Evolutionary conservation across 495 filamentous ascomycete species (phyloP).

Genomic region (Viridothelium virens): DNA sequence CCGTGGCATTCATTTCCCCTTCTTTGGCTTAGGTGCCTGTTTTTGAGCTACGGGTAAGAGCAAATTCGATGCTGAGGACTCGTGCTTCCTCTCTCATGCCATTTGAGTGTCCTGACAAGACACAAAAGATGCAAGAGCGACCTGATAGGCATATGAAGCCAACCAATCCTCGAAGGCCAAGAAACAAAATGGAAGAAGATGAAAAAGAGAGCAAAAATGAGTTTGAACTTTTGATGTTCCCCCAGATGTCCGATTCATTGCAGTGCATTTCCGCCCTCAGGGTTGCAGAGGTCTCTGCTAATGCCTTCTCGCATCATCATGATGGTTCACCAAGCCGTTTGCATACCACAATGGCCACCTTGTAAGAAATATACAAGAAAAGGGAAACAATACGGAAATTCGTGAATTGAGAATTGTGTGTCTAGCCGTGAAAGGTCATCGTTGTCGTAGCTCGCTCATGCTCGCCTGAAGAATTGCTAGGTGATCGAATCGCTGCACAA

Average conservation of each 20-base stretch:
- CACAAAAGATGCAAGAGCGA: constrained; percentile 5
- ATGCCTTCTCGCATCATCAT: constrained; percentile 10
- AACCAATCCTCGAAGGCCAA: background rate
- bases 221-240: constrained; percentile 8
- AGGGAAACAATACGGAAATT: background rate
- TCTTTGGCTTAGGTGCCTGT: background rate
- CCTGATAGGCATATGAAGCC: background rate
- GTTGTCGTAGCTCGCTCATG: constrained; percentile 7
- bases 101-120: background rate
- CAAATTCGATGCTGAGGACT: background rate
- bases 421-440: constrained; percentile 11
- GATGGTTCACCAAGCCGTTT: constrained; percentile 10
- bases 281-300: background rate
- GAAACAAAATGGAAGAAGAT: background rate
- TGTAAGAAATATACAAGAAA: constrained; percentile 12
- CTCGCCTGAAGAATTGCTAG: background rate
- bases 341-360: background rate
- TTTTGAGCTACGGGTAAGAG: background rate
- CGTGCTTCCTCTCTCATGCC: background rate
- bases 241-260: constrained; percentile 8
- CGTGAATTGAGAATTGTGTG: background rate
- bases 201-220: background rate
- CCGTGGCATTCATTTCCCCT: constrained; percentile 3
- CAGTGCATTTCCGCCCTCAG: background rate
- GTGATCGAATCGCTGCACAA: constrained; percentile 2